These are phyloP conservation scores for Pichia norvegensis DNA, from an alignment of 1,139 yeast genomes.

Conservation along the genomic window DNA sequence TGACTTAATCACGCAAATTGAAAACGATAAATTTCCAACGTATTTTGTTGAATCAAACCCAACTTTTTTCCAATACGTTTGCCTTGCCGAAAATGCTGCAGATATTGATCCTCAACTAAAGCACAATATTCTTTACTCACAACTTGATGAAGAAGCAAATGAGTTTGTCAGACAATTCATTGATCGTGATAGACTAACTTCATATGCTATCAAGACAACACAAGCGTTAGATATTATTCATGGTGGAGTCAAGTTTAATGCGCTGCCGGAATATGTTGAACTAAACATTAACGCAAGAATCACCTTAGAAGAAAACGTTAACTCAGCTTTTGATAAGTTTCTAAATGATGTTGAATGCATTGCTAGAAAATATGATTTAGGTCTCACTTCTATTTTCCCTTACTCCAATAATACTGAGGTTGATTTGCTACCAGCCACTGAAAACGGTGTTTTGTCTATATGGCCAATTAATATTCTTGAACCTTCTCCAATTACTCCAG, in stretches of 20 bases:
- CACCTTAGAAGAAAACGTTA: constrained; percentile 32
- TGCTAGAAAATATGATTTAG: constrained; percentile 41
- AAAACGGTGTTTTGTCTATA: constrained; percentile 41
- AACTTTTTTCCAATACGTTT: constrained; percentile 34
- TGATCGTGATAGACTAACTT: constrained; percentile 25
- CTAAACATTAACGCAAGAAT: constrained; percentile 31
- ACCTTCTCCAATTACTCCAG: constrained; percentile 45
- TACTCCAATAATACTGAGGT: constrained; percentile 26
- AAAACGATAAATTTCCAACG: constrained; percentile 32
- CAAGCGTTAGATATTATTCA: constrained; percentile 60
- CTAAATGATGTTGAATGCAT: constrained; percentile 30
- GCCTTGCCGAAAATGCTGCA: constrained; percentile 36
- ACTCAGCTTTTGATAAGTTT: constrained; percentile 23
- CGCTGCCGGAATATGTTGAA: constrained; percentile 61
- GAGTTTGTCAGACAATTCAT: constrained; percentile 31
- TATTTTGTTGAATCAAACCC: constrained; percentile 38
- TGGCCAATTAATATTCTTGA: constrained; percentile 30
- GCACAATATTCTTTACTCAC: constrained; percentile 34
- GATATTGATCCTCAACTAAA: constrained; percentile 30
- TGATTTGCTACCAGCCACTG: constrained; percentile 31
- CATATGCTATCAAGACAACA: constrained; percentile 49
- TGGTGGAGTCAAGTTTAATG: constrained; percentile 70
- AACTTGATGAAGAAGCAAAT: constrained; percentile 33
- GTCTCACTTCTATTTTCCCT: constrained; percentile 29
- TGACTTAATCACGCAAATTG: constrained; percentile 34